phyloP scores from a whole-genome alignment of 345 rosid species.

The Kandelia obovata region DNA sequence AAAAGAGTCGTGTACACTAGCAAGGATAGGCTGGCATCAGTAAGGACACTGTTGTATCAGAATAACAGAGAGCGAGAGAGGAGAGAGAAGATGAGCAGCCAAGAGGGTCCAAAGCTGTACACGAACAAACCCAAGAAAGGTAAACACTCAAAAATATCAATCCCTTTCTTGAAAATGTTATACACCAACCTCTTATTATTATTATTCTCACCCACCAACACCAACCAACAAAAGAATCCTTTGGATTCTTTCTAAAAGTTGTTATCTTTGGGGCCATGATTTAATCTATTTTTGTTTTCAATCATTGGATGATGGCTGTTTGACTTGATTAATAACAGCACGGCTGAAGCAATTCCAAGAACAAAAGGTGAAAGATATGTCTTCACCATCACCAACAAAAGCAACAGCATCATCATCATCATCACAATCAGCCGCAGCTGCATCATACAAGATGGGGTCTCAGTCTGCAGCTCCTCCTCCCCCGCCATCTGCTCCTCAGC shows the following conservation, averaged over 20 bases:
- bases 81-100: not conserved
- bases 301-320: not conserved
- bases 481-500: slow-evolving; percentile 24
- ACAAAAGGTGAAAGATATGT: slow-evolving; percentile 26
- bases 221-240: not conserved
- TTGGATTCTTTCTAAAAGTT: not conserved
- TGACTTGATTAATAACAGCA: slow-evolving; percentile 30
- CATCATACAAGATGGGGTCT: slow-evolving; percentile 57
- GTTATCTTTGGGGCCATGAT: no score
- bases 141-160: not conserved
- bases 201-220: no score
- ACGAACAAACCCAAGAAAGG: slow-evolving; percentile 69
- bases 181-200: no score
- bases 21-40: no score
- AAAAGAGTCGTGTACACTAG: no score
- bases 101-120: slow-evolving; percentile 66
- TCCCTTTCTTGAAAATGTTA: no score
- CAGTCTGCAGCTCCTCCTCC: slow-evolving; percentile 45
- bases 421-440: slow-evolving; percentile 33
- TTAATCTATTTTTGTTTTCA: not conserved
- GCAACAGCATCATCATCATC: slow-evolving; percentile 25
- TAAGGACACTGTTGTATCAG: not conserved
- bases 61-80: not conserved
- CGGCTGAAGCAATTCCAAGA: slow-evolving; percentile 42
- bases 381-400: slow-evolving; percentile 5